These are phyloP conservation scores for Hypoxylon sp. DNA, from an alignment of 2,329 filamentous ascomycete species.

Conservation along the genomic window DNA sequence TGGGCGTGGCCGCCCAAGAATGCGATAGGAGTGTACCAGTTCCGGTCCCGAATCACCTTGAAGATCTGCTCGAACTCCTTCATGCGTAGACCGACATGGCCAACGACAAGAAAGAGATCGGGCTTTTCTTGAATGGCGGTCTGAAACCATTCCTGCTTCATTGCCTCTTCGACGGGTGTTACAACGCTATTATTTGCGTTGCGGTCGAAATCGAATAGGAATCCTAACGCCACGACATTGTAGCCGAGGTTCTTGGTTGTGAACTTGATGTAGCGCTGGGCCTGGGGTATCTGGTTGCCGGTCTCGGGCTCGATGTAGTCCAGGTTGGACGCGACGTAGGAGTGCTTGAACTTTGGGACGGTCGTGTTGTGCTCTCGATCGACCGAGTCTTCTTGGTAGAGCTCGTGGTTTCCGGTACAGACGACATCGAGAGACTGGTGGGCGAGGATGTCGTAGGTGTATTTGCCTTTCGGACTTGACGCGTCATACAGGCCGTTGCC, in stretches of 20 bases:
- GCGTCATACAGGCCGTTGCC: conserved; percentile 95
- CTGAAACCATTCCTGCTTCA: conserved; percentile 91
- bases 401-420: conserved; percentile 92
- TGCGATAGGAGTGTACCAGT: conserved; percentile 86
- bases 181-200: conserved; percentile 94
- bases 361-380: conserved; percentile 82
- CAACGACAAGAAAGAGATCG: conserved; percentile 87
- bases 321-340: conserved; percentile 91
- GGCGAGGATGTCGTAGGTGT: conserved; percentile 87
- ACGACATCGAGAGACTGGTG: conserved; percentile 87
- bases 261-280: conserved; percentile 87
- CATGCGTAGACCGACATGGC: conserved; percentile 86
- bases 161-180: conserved; percentile 80
- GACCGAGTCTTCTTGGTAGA: conserved; percentile 85
- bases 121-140: conserved; percentile 85
- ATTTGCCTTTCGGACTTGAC: conserved; percentile 87
- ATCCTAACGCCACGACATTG: conserved; percentile 88
- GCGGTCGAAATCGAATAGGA: conserved; percentile 91
- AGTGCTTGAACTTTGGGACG: conserved; percentile 83
- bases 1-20: conserved; percentile 94
- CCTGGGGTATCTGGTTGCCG: conserved; percentile 79
- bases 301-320: conserved; percentile 84
- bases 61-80: conserved; percentile 83
- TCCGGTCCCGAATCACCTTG: conserved; percentile 79
- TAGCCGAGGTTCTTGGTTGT: conserved; percentile 90